A percentile compares a stretch with the other conserved stretches of the same genome.
These are phyloP conservation scores for Exophiala spinifera DNA, from an alignment of 2,329 filamentous ascomycete genomes.

Conservation along the genomic window DNA sequence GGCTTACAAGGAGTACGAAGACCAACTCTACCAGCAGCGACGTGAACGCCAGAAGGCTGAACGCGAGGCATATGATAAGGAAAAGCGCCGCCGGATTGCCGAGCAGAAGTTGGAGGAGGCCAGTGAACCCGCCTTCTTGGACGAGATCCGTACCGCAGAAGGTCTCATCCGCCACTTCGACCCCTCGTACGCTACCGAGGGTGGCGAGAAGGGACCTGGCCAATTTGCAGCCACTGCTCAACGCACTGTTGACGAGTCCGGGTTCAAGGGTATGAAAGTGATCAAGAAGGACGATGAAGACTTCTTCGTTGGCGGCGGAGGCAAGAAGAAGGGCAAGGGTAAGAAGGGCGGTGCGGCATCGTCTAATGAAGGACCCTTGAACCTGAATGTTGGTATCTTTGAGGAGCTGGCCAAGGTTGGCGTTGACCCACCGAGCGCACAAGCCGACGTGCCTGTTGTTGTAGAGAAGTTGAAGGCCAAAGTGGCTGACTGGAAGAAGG, in stretches of 20 bases:
- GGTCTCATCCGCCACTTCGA: slow-evolving; percentile 89
- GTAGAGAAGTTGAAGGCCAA: slow-evolving; percentile 91
- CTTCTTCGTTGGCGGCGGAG: slow-evolving; percentile 70
- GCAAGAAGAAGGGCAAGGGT: slow-evolving; percentile 62
- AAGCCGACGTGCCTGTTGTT: slow-evolving; percentile 73
- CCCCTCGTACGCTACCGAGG: slow-evolving; percentile 68
- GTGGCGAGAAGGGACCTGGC: slow-evolving; percentile 41
- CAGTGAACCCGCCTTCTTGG: slow-evolving; percentile 76
- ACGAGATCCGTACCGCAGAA: slow-evolving; percentile 87
- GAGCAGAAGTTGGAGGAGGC: slow-evolving; percentile 54
- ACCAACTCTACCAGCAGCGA: slow-evolving; percentile 71
- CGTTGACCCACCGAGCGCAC: slow-evolving; percentile 82
- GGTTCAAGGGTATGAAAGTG: slow-evolving; percentile 79
- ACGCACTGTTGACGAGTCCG: slow-evolving; percentile 80
- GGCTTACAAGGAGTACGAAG: slow-evolving; percentile 79
- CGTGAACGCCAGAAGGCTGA: slow-evolving; percentile 79
- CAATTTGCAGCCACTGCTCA: slow-evolving; percentile 72
- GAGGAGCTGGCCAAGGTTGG: slow-evolving; percentile 83
- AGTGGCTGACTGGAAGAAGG: slow-evolving; percentile 83
- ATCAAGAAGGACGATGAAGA: slow-evolving; percentile 87
- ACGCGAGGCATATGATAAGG: slow-evolving; percentile 56
- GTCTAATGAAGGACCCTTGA: slow-evolving; percentile 60
- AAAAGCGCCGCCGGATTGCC: slow-evolving; percentile 51
- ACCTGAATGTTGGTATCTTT: slow-evolving; percentile 83
- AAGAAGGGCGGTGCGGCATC: slow-evolving; percentile 45